These are phyloP conservation scores for Leucosporidium scottii DNA, from an alignment of 768 basidiomycete species.

Conservation along the genomic window DNA sequence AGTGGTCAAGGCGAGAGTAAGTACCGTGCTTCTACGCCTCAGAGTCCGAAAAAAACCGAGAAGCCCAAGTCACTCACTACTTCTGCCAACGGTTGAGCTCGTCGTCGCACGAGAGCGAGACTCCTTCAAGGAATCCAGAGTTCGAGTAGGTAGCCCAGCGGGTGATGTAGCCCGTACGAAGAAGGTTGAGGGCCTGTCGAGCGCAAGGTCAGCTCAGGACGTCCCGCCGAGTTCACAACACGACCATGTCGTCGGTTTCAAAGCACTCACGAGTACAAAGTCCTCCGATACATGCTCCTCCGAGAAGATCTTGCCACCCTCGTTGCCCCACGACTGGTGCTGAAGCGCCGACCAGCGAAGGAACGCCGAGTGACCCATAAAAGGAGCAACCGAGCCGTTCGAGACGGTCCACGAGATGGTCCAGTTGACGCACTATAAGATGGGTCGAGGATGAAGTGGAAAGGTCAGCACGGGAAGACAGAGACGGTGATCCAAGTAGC, in stretches of 20 bases:
- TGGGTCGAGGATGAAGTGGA: too few species aligned
- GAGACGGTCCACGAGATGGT: constrained; percentile 46
- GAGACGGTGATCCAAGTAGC: background rate
- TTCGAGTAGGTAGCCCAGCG: constrained; percentile 52
- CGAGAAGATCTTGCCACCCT: constrained; percentile 61
- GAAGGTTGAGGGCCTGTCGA: too few species aligned
- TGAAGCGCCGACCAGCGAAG: constrained; percentile 64
- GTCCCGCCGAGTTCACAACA: too few species aligned
- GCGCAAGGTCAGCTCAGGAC: too few species aligned
- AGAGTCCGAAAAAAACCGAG: too few species aligned
- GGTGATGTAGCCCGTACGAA: constrained; percentile 19
- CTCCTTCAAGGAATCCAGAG: constrained; percentile 83
- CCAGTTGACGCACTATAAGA: constrained; percentile 51
- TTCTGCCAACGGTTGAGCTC: constrained; percentile 91
- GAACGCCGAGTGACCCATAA: constrained; percentile 62
- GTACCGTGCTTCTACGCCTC: too few species aligned
- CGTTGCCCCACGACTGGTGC: constrained; percentile 54
- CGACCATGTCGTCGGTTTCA: too few species aligned
- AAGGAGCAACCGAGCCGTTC: constrained; percentile 60
- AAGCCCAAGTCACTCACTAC: too few species aligned
- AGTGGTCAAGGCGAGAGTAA: too few species aligned
- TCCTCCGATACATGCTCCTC: constrained; percentile 63
- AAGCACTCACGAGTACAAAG: constrained; percentile 64
- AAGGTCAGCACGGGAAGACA: constrained; percentile 4
- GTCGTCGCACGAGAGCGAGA: constrained; percentile 79